Evolutionary conservation across 2,329 filamentous ascomycete genomes (phyloP), one percentile per base, ranked within the genome.

Genomic region (Claviceps sp.): DNA sequence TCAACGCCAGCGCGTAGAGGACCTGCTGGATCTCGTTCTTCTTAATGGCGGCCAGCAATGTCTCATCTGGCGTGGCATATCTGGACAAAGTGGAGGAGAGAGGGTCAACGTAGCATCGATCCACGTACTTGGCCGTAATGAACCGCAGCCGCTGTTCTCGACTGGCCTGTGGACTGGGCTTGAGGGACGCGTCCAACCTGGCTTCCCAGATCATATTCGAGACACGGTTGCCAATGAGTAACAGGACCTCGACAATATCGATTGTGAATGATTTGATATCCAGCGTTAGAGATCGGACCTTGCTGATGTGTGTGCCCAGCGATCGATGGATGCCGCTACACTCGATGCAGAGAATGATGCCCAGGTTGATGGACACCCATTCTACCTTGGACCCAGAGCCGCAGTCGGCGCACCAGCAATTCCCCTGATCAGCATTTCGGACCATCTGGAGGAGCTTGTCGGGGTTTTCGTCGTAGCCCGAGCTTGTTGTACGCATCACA

Each of bases 161-260:
- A 5, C 83, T 90, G 24, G 90, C 88, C 59, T 84, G 82, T 0
- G 88, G 77, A 0, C 75, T 72, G 4, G 88, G 89, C 64, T 95
- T 97, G 46, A 78, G 62, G 5, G 77, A 71, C 24, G 77, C 77
- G 54, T 96, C 88, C 24, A 97, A 75, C 55, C 73, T 86, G 14
- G 89, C 84, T 71, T 98, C 93, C 88, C 90, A 98, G 20, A 98
- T 77, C 84, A 91, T 91, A 68, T 98, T 98, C 60, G 90, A 93
- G 50, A 96, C 82, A 49, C 90, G 82, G 65, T 98, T 98, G 56
- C 94, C 94, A 56, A 98, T 82, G 54, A 91, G 82, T 53, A 96
- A 74, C 43, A 98, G 77, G 47, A 98, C 78, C 64, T 98, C 94
- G 65, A 98, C 86, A 65, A 97, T 95, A 72, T 98, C 94, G 60